These are phyloP conservation scores for Pythium aphanidermatum DNA, from an alignment of 352 stramenopile genomes.

Conservation along the genomic window DNA sequence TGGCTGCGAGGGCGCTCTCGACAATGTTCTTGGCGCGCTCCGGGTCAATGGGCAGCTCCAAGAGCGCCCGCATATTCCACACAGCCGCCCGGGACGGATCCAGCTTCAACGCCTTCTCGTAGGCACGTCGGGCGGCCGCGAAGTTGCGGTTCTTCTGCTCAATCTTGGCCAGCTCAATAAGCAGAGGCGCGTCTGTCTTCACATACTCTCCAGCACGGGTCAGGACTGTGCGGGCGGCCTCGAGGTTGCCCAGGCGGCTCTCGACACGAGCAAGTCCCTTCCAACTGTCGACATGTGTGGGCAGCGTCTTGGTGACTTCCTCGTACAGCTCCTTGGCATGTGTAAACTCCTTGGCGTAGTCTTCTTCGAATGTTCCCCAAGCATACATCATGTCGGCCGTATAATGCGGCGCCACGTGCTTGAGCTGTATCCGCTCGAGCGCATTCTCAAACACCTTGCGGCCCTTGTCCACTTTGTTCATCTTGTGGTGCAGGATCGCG, in stretches of 20 bases:
- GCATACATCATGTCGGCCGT: constrained; percentile 51
- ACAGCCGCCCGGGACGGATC: constrained; percentile 53
- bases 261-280: constrained; percentile 61
- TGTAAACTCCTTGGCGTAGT: constrained; percentile 47
- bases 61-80: constrained; percentile 78
- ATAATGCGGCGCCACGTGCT: constrained; percentile 32
- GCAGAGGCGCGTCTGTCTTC: constrained; percentile 53
- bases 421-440: constrained; percentile 30
- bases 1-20: constrained; percentile 54
- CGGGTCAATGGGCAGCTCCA: constrained; percentile 62
- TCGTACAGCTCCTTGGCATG: constrained; percentile 71
- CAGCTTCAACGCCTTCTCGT: constrained; percentile 70
- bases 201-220: constrained; percentile 62
- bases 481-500: constrained; percentile 54
- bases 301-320: constrained; percentile 62
- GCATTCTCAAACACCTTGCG: constrained; percentile 65
- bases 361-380: constrained; percentile 76
- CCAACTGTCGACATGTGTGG: constrained; percentile 64
- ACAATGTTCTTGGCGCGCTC: constrained; percentile 69
- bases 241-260: constrained; percentile 45
- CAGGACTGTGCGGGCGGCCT: constrained; percentile 60
- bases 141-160: constrained; percentile 68
- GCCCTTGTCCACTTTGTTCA: constrained; percentile 34
- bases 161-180: constrained; percentile 77
- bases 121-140: constrained; percentile 44